Base-by-base conservation (phyloP, 768 basidiomycete species). In the Cystofilobasidium ferigula region DNA sequence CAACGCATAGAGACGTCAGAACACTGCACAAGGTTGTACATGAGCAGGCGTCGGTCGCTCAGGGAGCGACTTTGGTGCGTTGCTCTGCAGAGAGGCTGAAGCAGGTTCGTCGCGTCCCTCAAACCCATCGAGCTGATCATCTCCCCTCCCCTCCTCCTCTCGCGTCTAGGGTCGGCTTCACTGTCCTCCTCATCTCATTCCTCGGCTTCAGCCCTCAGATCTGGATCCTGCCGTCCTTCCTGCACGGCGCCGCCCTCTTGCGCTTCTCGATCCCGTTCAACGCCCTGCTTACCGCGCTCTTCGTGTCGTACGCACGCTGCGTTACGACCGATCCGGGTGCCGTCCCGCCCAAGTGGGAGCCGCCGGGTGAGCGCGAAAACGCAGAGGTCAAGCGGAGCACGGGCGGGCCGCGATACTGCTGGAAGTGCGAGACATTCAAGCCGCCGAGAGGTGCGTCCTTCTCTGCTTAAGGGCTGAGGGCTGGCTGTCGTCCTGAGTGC, bases 221-320 rank as follows among this genome's bases (percentile, higher is more conserved):
- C 71, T 92, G 88, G 77, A 80, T 97, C 67, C 84, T 95, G 74
- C 84, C 83, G 89, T 91, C 90, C 26, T 95, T 89, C 89, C 94
- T 93, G 72, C 89, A 90, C 69, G 85, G 88, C 18, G 77, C 88
- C 47, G 84, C 91, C 72, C 83, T 94, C 53, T 68, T 94, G 43
- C 78, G 75, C 26, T 80, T 93, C n/a, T 80, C 95, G 26, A 69
- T 84, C 2, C 94, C 94, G 12, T 94, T 94, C 86, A 93, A 94
- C 72, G 56, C 83, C 26, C 77, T 94, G 14, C 85, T 94, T 24
- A 81, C 79, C 38, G 79, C 93, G 77, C 74, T 98, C 22, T 81
- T 88, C 20, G 89, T 85, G 85, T 95, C 91, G 75, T 99, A 98
- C 74, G 85, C 81, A 71, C 79, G 91, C 7, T 88, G 86, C 71